Evolutionary conservation across 1,284 basidiomycete species (phyloP), one percentile per base, ranked within the genome.

Genomic region (Microbotryum lychnidis-dioicae): DNA sequence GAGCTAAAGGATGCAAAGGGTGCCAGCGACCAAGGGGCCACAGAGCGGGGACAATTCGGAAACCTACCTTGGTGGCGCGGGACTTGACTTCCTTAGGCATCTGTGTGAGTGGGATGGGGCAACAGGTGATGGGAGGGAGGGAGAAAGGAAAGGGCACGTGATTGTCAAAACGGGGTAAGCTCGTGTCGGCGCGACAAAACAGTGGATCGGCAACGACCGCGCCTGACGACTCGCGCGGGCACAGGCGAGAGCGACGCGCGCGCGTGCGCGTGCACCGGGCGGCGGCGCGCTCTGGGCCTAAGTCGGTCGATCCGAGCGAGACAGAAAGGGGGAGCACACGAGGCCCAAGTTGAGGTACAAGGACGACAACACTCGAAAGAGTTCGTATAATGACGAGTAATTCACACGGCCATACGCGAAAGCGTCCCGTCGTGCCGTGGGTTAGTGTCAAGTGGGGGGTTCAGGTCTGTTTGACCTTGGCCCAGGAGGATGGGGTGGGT

Each of bases 11-110:
- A 42, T 42, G 37, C 37, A 14, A 12, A 42, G 37, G 10, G 16
- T 18, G 14, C 9, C 37, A 42, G 37, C 12, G 37, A 42, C 16
- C 31, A 31, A 42, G 37, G 14, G 37, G 12, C 37, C 37, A 42
- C 37, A 16, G 37, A 42, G 16, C 12, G 4, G 37, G 9, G 8
- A 12, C 16, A 10, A 42, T 42, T 12, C 37, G 12, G 16, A 16
- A 12, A 42, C 12, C 37, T 42, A 42, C 37, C 80, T 86, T 89
- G 70, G 84, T 75, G 78, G 87, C 87, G 63, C 83, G 80, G 61
- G 82, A 56, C 62, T 65, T 77, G 56, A 73, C 62, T 77, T 86
- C 87, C 75, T 89, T 90, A 72, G 87, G 88, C 87, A 91, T 91
- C 62, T 63, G 69, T 65, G 33, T 48, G 47, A 31, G 42, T 37